Conservation (phyloP, 305 asterid species). For the Solanum hybrid region DNA sequence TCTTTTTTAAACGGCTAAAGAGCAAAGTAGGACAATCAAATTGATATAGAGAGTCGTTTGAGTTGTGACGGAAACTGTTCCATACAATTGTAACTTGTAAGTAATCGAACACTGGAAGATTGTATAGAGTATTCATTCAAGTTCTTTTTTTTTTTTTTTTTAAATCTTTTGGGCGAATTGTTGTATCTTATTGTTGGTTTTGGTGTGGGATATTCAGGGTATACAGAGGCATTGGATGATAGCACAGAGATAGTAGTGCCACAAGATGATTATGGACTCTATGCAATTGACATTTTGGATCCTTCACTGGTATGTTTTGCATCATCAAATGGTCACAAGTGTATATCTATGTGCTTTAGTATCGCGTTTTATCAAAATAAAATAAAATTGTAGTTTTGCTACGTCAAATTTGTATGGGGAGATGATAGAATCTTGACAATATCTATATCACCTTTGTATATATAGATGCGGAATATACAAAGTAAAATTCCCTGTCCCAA, state of each 20-base stretch:
- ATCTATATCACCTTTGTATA: neutral
- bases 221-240: slow-evolving; percentile 66
- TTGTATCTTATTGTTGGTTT: neutral
- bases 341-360: neutral
- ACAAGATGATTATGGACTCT: slow-evolving; percentile 89
- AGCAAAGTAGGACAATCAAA: neutral
- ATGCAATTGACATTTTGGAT: slow-evolving; percentile 92
- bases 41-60: neutral
- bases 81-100: neutral
- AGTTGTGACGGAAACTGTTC: neutral
- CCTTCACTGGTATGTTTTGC: slow-evolving; percentile 60
- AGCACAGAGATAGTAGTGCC: slow-evolving; percentile 65
- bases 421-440: neutral
- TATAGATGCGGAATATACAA: neutral
- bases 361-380: neutral
- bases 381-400: neutral
- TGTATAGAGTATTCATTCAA: neutral
- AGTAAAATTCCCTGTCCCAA: neutral
- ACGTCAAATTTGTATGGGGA: neutral
- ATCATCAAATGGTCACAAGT: neutral
- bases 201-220: slow-evolving; percentile 35
- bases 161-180: neutral
- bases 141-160: neutral
- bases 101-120: neutral
- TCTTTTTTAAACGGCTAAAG: neutral